Percentiles rank a stretch among this genome's conserved stretches.
phyloP scores from a whole-genome alignment of 1,139 yeast species.

The Suhomyces bribrorum region DNA sequence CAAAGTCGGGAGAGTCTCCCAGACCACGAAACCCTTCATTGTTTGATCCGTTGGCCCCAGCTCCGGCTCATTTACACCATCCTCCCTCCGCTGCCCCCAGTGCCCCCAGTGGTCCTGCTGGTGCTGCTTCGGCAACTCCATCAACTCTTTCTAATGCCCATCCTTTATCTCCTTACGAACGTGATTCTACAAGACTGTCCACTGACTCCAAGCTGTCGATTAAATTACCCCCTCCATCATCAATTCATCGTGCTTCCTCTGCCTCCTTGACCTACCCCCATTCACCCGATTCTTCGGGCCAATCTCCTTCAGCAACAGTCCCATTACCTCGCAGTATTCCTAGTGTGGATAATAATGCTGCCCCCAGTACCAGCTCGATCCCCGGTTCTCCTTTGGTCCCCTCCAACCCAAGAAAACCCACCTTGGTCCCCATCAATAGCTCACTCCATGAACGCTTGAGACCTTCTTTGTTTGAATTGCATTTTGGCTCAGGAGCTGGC shows the following conservation, averaged over 20 bases:
- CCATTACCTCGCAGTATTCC: slow-evolving; percentile 11
- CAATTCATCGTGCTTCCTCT: slow-evolving; percentile 10
- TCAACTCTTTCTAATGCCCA: not conserved
- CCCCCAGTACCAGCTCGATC: slow-evolving; percentile 5
- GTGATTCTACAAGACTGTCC: not conserved
- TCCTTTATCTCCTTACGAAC: slow-evolving; percentile 2
- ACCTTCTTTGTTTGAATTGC: slow-evolving; percentile 47
- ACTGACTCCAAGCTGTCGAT: slow-evolving; percentile 14
- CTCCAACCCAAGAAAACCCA: slow-evolving; percentile 19
- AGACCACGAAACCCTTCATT: slow-evolving; percentile 36
- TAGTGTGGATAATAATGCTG: not conserved
- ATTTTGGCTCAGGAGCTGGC: slow-evolving; percentile 20
- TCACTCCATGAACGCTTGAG: slow-evolving; percentile 35
- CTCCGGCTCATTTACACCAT: slow-evolving; percentile 15
- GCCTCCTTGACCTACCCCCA: slow-evolving; percentile 8
- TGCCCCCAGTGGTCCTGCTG: not conserved
- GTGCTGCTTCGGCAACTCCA: not conserved
- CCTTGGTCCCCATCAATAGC: slow-evolving; percentile 20
- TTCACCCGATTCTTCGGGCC: slow-evolving; percentile 12
- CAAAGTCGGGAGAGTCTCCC: slow-evolving; percentile 12
- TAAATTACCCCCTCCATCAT: slow-evolving; percentile 24
- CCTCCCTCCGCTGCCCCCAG: not conserved
- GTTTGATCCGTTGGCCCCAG: slow-evolving; percentile 37
- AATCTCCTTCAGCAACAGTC: slow-evolving; percentile 8
- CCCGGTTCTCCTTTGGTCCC: slow-evolving; percentile 9